phyloP scores from a whole-genome alignment of 306 rosid species.

The Lagenaria siceraria region DNA sequence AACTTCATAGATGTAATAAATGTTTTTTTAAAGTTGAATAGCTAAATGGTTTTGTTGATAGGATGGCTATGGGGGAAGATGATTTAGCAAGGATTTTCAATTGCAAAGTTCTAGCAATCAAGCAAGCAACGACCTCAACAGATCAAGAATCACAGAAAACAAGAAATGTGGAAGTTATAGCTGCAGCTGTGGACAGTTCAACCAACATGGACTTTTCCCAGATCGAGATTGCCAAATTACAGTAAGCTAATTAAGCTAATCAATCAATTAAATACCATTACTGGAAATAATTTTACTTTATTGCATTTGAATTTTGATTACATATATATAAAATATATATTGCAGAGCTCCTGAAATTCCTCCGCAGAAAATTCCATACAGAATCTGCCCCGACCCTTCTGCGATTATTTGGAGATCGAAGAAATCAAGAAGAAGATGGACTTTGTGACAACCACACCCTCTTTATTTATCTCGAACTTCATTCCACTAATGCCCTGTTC shows the following conservation, averaged over 20 bases:
- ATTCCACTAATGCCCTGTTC: background rate
- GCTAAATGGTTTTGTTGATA: conserved; percentile 6
- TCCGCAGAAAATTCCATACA: conserved; percentile 57
- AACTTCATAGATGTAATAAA: too few relatives aligned
- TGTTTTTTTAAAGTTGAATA: too few relatives aligned
- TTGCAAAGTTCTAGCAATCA: conserved; percentile 79
- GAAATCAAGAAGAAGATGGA: conserved; percentile 43
- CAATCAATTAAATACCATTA: background rate
- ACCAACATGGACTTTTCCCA: conserved; percentile 73
- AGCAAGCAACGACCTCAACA: conserved; percentile 28
- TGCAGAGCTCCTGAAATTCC: conserved; percentile 50
- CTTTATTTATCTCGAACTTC: background rate
- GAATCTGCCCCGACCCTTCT: conserved; percentile 69
- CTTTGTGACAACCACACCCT: background rate
- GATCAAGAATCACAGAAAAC: conserved; percentile 7
- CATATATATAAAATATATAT: background rate
- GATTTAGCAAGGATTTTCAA: conserved; percentile 36
- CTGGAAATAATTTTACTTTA: background rate
- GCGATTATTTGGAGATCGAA: conserved; percentile 86
- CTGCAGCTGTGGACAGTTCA: conserved; percentile 32
- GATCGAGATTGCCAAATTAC: conserved; percentile 39
- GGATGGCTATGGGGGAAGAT: conserved; percentile 44
- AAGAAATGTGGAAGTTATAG: conserved; percentile 13
- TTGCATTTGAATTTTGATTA: background rate
- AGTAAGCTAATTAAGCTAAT: conserved; percentile 30